Conservation (phyloP, 495 filamentous ascomycete species). For the Penicillium antarcticum region DNA sequence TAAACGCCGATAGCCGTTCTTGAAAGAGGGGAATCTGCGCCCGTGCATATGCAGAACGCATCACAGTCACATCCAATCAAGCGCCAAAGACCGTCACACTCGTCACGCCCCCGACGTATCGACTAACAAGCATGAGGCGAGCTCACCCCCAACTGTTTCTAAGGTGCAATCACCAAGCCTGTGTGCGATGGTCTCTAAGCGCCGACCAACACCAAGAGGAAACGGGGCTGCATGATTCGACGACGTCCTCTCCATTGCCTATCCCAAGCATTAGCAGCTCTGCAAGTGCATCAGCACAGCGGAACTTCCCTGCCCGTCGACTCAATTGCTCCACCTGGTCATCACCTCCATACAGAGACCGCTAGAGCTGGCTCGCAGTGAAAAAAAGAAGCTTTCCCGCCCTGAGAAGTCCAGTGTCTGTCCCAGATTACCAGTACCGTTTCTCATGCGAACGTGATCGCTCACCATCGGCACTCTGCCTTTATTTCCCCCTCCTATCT, state of each 20-base stretch:
- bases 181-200: conserved; percentile 23
- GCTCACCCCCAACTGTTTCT: conserved; percentile 7
- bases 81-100: conserved; percentile 18
- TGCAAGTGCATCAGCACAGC: conserved; percentile 9
- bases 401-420: neutral
- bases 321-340: conserved; percentile 12
- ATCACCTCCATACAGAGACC: conserved; percentile 11
- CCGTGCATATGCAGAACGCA: conserved; percentile 33
- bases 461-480: conserved; percentile 10
- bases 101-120: conserved; percentile 19
- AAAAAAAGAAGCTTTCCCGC: conserved; percentile 30
- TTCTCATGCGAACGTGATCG: conserved; percentile 22
- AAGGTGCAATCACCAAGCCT: conserved; percentile 10
- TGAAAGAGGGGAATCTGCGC: conserved; percentile 7
- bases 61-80: conserved; percentile 44
- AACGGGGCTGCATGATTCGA: conserved; percentile 21
- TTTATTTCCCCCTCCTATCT: neutral
- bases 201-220: conserved; percentile 8
- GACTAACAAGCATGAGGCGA: conserved; percentile 7
- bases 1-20: conserved; percentile 1
- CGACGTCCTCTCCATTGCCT: conserved; percentile 3
- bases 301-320: conserved; percentile 2
- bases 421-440: neutral
- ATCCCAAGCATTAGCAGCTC: conserved; percentile 1
- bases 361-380: conserved; percentile 11